phyloP scores from a whole-genome alignment of 805 yeast genomes.

The Lipomyces lipofer region DNA sequence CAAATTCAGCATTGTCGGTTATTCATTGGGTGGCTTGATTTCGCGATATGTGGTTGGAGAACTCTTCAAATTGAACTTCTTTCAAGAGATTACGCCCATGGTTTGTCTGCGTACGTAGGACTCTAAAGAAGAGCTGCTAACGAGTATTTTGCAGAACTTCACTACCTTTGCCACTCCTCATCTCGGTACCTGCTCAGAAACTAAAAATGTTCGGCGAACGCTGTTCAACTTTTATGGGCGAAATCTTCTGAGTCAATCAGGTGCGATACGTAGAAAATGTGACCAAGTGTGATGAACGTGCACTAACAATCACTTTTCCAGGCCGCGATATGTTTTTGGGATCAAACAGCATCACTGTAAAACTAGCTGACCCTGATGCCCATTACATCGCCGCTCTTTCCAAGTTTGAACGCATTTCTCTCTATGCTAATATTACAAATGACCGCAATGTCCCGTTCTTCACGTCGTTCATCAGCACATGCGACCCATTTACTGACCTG shows the following conservation, averaged over 20 bases:
- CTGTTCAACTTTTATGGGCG: constrained; percentile 56
- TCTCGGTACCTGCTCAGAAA: constrained; percentile 58
- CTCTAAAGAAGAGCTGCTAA: neutral
- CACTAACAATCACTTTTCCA: no score
- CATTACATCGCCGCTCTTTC: constrained; percentile 56
- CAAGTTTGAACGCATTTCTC: constrained; percentile 56
- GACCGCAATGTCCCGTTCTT: constrained; percentile 88
- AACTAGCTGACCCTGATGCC: constrained; percentile 53
- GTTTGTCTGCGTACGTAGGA: constrained; percentile 32
- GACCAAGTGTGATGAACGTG: neutral
- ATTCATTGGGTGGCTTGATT: constrained; percentile 86
- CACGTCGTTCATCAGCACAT: constrained; percentile 73
- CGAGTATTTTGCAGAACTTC: constrained; percentile 40
- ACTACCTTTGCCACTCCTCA: constrained; percentile 81
- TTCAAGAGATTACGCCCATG: constrained; percentile 59
- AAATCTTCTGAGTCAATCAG: constrained; percentile 57
- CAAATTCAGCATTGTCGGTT: constrained; percentile 75
- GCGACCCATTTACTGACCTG: constrained; percentile 65
- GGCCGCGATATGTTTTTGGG: constrained; percentile 60
- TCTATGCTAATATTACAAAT: constrained; percentile 73
- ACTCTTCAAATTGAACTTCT: constrained; percentile 52
- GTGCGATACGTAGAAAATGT: constrained; percentile 48
- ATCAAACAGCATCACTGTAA: constrained; percentile 49
- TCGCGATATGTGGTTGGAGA: constrained; percentile 77
- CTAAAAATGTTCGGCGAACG: constrained; percentile 38